Percentiles rank a stretch among this genome's conserved stretches.
Evolutionary conservation across 2,329 filamentous ascomycete genomes (phyloP).

Genomic region (Seiridium cupressi): DNA sequence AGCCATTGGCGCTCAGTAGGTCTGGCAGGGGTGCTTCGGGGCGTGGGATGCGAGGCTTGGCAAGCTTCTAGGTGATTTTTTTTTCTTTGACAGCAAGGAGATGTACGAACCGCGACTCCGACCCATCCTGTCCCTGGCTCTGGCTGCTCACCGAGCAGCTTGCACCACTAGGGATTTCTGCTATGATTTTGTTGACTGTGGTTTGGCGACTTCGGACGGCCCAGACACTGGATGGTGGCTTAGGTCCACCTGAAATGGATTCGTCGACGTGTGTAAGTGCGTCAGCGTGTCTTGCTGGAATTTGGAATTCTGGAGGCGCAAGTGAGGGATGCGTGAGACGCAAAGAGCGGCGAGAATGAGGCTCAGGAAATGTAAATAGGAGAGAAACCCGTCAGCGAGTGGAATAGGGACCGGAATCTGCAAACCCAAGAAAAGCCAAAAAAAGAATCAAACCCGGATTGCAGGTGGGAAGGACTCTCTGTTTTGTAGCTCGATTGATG

Average conservation of each 20-base stretch:
- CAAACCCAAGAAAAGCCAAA: background rate
- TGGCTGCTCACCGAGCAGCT: background rate
- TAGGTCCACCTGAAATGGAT: background rate
- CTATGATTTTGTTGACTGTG: background rate
- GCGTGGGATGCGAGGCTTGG: background rate
- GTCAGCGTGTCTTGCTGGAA: background rate
- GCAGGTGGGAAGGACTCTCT: background rate
- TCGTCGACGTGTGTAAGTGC: constrained; percentile 2
- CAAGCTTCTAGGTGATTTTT: background rate
- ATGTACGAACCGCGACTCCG: constrained; percentile 53
- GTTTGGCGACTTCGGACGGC: background rate
- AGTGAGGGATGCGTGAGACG: background rate
- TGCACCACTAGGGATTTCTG: background rate
- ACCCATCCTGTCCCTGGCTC: constrained; percentile 38
- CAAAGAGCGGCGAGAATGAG: background rate
- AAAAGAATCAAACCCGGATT: background rate
- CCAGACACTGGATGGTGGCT: background rate
- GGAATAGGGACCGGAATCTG: background rate
- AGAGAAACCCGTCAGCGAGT: background rate
- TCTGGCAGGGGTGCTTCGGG: background rate
- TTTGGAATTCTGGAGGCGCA: background rate
- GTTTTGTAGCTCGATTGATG: constrained; percentile 1
- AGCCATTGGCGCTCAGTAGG: background rate
- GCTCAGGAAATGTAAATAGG: background rate
- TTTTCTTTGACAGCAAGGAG: background rate